Evolutionary conservation across 345 rosid species (phyloP), one percentile per base, ranked within the genome.

Genomic region (Kernera saxatilis): DNA sequence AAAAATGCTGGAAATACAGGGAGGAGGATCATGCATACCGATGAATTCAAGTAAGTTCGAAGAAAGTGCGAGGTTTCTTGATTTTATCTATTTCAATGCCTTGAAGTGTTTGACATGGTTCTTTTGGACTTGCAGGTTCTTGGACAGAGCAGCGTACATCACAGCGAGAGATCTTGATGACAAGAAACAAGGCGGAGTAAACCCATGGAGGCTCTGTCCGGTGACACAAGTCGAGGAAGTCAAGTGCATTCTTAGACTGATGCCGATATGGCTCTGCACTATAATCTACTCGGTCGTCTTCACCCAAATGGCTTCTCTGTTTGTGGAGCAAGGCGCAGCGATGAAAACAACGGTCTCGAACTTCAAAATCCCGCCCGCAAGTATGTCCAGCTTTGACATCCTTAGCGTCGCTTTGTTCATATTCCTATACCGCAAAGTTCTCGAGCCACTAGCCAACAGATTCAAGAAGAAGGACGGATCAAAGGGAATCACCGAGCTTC

Each of bases 321-420:
- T 95, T 40, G 99, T 95, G 15, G 99, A 88, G 79, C 99, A 95
- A 88, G 99, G 99, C 6, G 98, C 97, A 45, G 98, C 96, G 11
- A 95, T 95, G 99, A 95, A 85, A 67, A 95, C 98, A 13, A 75
- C 74, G 1, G 45, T 95, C 62, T 80, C 89, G 3, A 74, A 82
- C 64, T 95, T 95, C 85, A 82, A 73, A 64, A 80, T 95, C 70
- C 99, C 99, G 2, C 85, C 99, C 0, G 98, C 99, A 15, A 86
- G 98, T 85, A 95, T 95, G 99, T 95, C 99, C 18, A 86, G 97
- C 85, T 95, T 95, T 15, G 99, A 95, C 81, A 95, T 92, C 61
- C 70, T 90, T 5, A 92, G 98, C 18, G 99, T 95, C 1, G 99
- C 96, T 11, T 8, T 79, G 50, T 95, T 95, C 86, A 90, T 95